These are phyloP conservation scores for Leersia perrieri DNA, from an alignment of 176 grass and related monocot species.

Conservation along the genomic window DNA sequence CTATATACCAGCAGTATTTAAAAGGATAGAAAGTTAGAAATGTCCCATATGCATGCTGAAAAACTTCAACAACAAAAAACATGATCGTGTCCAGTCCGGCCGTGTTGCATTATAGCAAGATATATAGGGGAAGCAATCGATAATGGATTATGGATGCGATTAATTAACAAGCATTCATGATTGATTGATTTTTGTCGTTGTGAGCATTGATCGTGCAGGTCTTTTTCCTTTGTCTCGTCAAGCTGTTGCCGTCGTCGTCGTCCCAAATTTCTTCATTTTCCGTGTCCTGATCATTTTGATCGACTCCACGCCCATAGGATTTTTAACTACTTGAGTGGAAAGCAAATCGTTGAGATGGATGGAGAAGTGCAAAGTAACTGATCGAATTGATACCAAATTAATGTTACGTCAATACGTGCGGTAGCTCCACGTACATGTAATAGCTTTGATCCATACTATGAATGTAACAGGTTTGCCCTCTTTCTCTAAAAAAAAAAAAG, in stretches of 20 bases:
- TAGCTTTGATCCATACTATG: background rate
- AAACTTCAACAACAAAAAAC: background rate
- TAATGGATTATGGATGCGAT: background rate
- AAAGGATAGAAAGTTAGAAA: too few species aligned
- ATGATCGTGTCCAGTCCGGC: too few species aligned
- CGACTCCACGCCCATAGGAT: background rate
- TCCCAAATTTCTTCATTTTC: too few species aligned
- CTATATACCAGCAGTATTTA: too few species aligned
- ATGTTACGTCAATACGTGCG: background rate
- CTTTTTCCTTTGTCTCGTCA: background rate
- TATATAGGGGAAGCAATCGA: background rate
- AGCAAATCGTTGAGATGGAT: background rate
- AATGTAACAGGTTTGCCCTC: too few species aligned
- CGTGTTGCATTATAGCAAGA: background rate
- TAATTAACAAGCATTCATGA: background rate
- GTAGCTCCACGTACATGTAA: background rate
- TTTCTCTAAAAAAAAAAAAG: too few species aligned
- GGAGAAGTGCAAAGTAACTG: background rate
- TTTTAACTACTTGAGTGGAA: background rate
- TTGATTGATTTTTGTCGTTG: background rate
- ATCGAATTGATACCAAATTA: background rate
- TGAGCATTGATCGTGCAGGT: background rate
- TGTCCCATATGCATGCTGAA: background rate
- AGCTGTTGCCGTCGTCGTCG: too few species aligned
- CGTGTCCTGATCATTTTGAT: background rate